Percentiles rank a stretch among this genome's conserved stretches.
Evolutionary conservation across 805 yeast genomes (phyloP).

Genomic region (Sungouiozyma ichnusensis): DNA sequence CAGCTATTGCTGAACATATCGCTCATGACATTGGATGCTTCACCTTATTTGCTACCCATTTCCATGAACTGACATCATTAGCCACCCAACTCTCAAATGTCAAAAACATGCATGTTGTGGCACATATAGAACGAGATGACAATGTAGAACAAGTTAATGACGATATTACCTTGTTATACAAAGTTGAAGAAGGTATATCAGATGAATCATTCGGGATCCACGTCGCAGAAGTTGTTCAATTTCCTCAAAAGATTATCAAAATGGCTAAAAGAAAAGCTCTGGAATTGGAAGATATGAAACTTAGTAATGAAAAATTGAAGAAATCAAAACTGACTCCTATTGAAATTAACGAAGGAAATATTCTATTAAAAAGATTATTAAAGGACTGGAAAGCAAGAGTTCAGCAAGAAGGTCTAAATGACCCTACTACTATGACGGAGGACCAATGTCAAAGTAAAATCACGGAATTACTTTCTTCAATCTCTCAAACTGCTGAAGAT

Average conservation of each 20-base stretch:
- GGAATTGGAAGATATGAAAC: slow-evolving; percentile 61
- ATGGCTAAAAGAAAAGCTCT: slow-evolving; percentile 94
- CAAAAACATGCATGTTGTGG: slow-evolving; percentile 82
- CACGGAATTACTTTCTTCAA: slow-evolving; percentile 12
- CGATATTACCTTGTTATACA: slow-evolving; percentile 80
- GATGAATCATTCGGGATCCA: slow-evolving; percentile 96
- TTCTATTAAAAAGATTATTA: slow-evolving; percentile 37
- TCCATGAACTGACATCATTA: slow-evolving; percentile 85
- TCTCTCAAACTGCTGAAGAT: slow-evolving; percentile 9
- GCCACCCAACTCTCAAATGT: slow-evolving; percentile 56
- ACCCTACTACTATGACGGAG: slow-evolving; percentile 23
- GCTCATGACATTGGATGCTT: slow-evolving; percentile 63
- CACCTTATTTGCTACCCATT: slow-evolving; percentile 91
- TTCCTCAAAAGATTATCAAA: slow-evolving; percentile 77
- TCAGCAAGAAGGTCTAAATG: slow-evolving; percentile 20
- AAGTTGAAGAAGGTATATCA: slow-evolving; percentile 92
- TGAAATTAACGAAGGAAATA: slow-evolving; percentile 43
- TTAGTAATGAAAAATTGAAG: slow-evolving; percentile 36
- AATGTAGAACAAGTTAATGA: slow-evolving; percentile 29
- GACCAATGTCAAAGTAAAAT: slow-evolving; percentile 26
- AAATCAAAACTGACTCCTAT: slow-evolving; percentile 38
- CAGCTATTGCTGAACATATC: slow-evolving; percentile 87
- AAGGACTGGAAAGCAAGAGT: slow-evolving; percentile 45
- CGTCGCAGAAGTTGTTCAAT: slow-evolving; percentile 91
- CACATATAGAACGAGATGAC: slow-evolving; percentile 56